A percentile compares a stretch with the other conserved stretches of the same genome.
Conservation (phyloP, 2,329 filamentous ascomycete genomes). For the Colletotrichum sp. region DNA sequence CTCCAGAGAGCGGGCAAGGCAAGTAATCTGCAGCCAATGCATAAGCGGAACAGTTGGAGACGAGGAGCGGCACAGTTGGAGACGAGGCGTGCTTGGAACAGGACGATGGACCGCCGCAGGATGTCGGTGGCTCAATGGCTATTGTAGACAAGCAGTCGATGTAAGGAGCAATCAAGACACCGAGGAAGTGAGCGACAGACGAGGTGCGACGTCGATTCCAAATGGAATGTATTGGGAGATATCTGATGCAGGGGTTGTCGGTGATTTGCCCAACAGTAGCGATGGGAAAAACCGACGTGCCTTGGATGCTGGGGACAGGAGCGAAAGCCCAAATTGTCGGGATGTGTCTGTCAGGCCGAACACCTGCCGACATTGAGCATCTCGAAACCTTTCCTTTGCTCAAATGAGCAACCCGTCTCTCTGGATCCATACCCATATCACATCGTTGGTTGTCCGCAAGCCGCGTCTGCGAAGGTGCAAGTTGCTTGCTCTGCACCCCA, state of each 20-base stretch:
- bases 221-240: not conserved
- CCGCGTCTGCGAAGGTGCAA: not conserved
- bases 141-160: not conserved
- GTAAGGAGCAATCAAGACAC: not conserved
- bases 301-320: not conserved
- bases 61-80: not conserved
- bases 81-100: not conserved
- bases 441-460: not conserved
- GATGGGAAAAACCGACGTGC: too few species aligned
- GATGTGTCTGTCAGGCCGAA: not conserved
- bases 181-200: not conserved
- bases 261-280: not conserved
- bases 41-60: not conserved
- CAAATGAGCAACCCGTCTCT: not conserved
- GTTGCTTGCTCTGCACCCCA: too few species aligned
- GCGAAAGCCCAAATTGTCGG: not conserved
- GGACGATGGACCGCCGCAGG: not conserved
- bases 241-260: not conserved
- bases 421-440: not conserved
- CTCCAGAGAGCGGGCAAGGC: too few species aligned
- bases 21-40: too few species aligned
- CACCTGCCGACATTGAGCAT: not conserved
- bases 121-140: not conserved
- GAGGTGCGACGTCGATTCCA: not conserved
- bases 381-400: not conserved